Evolutionary conservation across 768 basidiomycete species (phyloP), one percentile per base, ranked within the genome.

Genomic region (Auricularia sp.): DNA sequence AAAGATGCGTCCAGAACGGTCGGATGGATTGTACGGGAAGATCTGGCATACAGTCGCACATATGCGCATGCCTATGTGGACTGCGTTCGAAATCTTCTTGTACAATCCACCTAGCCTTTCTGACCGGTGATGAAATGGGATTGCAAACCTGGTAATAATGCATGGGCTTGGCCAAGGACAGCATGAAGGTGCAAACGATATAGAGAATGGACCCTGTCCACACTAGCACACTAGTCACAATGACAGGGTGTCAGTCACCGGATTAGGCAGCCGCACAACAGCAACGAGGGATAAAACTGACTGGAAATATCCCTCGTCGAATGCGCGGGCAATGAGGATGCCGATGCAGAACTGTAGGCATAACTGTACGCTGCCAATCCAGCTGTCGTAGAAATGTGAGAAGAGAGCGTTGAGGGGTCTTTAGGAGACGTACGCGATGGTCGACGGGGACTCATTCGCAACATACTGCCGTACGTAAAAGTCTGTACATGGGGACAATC

Each of bases 241-340:
- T 2, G 29, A 29, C 29, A 29, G 29, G 29, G 29, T 29, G 29
- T 29, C 29, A 29, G 29, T 5, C 76, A 75, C 3, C 80, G 29
- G 4, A 79, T 67, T 42, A 42, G 39, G 39, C 39, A 42, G 39
- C 12, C 39, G 12, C 39, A 42, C 39, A 42, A 42, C 39, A 79
- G 81, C 29, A 29, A 29, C 29, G 29, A 29, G 29, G 29, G 42
- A 16, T 16, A 18, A 51, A 8, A 66, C 78, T 67, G 68, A 80
- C 81, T 36, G 54, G 39, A 82, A 83, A 70, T 82, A 80, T 62
- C 84, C 84, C 21, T 75, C 75, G 61, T 85, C 84, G 67, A 82
- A 82, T 5, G 78, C 70, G 60, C 79, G 75, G 12, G 83, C 84
- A 3, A 78, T 75, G 54, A 80, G 61, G 34, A 83, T 70, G 1